Evolutionary conservation across 1,284 basidiomycete genomes (phyloP).

Genomic region (Cutaneotrichosporon arboriforme): DNA sequence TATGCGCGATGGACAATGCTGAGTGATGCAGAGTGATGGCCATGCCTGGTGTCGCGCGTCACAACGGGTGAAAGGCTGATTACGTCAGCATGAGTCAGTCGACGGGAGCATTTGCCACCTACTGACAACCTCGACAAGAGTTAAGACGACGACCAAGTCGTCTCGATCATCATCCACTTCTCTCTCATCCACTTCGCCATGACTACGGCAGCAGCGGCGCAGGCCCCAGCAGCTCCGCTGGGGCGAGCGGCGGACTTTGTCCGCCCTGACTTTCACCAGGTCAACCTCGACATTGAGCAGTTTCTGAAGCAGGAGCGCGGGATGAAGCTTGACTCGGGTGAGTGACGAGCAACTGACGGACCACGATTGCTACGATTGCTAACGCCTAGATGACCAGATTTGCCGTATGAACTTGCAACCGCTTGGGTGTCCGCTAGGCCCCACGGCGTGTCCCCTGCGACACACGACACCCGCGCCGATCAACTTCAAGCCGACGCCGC

Average conservation of each 20-base stretch:
- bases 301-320: slow-evolving; percentile 78
- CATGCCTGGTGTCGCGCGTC: too few relatives aligned
- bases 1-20: neutral
- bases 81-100: neutral
- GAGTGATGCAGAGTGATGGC: neutral
- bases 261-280: slow-evolving; percentile 86
- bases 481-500: slow-evolving; percentile 82
- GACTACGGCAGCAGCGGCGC: slow-evolving; percentile 13
- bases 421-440: slow-evolving; percentile 79
- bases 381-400: slow-evolving; percentile 72
- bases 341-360: slow-evolving; percentile 13
- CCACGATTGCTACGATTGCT: too few relatives aligned
- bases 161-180: neutral
- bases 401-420: slow-evolving; percentile 73
- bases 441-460: slow-evolving; percentile 77
- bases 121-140: neutral
- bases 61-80: too few relatives aligned
- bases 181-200: neutral
- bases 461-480: slow-evolving; percentile 77
- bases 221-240: slow-evolving; percentile 20
- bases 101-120: slow-evolving; percentile 3
- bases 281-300: slow-evolving; percentile 75
- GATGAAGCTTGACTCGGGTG: slow-evolving; percentile 88
- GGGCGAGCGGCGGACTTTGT: slow-evolving; percentile 59
- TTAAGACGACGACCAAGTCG: neutral